These are phyloP conservation scores for Ascochyta pisi DNA, from an alignment of 2,329 filamentous ascomycete species.

Conservation along the genomic window DNA sequence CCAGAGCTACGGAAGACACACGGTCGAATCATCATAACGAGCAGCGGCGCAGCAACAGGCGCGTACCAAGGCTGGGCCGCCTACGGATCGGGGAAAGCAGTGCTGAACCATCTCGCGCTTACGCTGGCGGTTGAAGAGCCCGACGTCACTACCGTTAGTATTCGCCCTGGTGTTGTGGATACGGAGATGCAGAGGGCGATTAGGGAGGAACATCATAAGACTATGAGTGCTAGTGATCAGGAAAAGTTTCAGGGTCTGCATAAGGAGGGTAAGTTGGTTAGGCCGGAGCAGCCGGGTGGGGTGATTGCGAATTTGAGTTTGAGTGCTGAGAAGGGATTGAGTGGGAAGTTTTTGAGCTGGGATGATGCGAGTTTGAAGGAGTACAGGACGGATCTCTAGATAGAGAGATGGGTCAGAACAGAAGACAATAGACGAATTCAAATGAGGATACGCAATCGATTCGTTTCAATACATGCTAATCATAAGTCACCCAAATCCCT, in stretches of 20 bases:
- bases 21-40: conserved; percentile 78
- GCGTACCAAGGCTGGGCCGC: conserved; percentile 77
- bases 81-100: conserved; percentile 85
- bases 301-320: conserved; percentile 83
- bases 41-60: conserved; percentile 75
- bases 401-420: not conserved
- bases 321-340: conserved; percentile 68
- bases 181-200: conserved; percentile 91
- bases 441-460: not conserved
- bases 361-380: conserved; percentile 38
- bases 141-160: conserved; percentile 72
- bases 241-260: conserved; percentile 73
- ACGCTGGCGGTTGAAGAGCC: conserved; percentile 81
- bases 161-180: conserved; percentile 83
- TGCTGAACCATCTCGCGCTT: conserved; percentile 77
- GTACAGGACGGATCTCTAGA: conserved; percentile 32
- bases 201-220: conserved; percentile 70
- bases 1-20: conserved; percentile 70
- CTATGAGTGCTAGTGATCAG: conserved; percentile 65
- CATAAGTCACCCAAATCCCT: not conserved
- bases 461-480: not conserved
- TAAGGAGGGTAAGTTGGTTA: conserved; percentile 73
- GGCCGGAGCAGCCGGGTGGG: conserved; percentile 82
- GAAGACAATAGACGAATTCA: not conserved
- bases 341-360: conserved; percentile 73